Base-by-base conservation (phyloP, 225 moss, liverwort and hornwort genomes). In the Marchantia paleacea region DNA sequence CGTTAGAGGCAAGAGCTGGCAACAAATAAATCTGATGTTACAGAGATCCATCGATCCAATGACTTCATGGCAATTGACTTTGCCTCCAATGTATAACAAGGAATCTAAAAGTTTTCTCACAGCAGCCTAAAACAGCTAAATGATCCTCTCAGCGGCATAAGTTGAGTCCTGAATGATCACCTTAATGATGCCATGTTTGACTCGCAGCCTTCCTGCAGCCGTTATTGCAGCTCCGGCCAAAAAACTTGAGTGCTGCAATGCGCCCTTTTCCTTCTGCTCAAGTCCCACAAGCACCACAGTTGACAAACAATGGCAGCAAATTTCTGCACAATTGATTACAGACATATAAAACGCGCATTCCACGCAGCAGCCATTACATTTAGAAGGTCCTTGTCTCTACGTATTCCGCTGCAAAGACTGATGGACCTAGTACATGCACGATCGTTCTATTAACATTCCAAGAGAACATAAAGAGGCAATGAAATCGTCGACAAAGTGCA, bases 221-320 rank as follows among this genome's bases (percentile, higher is more conserved):
- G 87, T 91, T 39, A 93, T 89, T 57, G 91, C 93, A 57, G 93
- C 97, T 89, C 97, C 97, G 47, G 97, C 94, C 80, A 97, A 76
- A 81, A 97, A 97, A 81, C 97, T 97, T 30, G 97, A 97, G 79
- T 97, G 97, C 86, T 97, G 97, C 75, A 97, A 90, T 71, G 81
- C 92, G 31, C 97, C 97, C 80, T 83, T 97, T 79, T 92, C 89
- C 86, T 97, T 97, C 94, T 97, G 87, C 75, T 82, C 78, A 78
- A 53, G 7, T 6, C 5, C 11, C 75, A 39, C 19, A 29, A 47
- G 20, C 57, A 60, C 8, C 64, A 52, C 10, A 54, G 31, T 31
- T 72, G 19, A 50, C 51, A 52, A 49, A 51, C 58, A 15, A 12
- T 50, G 10, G 22, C 50, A 51, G n/a, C 50, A 52, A 4, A 11